Conservation (phyloP, 352 stramenopile species). For the Pythium vanterpoolii region DNA sequence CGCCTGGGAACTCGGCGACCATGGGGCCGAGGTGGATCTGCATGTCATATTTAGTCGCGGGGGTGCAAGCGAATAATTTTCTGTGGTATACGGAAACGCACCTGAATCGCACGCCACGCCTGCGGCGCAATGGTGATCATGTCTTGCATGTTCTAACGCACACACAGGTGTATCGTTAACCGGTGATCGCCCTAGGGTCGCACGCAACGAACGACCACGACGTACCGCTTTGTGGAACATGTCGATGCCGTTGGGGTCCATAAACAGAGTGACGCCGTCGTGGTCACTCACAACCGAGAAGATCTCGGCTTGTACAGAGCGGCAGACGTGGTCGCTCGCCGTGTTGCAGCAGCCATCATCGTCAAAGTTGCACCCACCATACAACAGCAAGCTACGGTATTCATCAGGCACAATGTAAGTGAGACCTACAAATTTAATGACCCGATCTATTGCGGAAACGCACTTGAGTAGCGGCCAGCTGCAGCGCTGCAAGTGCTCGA, state of each 20-base stretch:
- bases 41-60: not conserved
- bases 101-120: conserved; percentile 78
- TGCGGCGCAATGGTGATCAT: conserved; percentile 70
- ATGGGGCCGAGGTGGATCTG: conserved; percentile 85
- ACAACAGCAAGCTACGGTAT: conserved; percentile 61
- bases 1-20: conserved; percentile 80
- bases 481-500: conserved; percentile 60
- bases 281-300: conserved; percentile 81
- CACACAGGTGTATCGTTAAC: too few relatives aligned
- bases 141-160: conserved; percentile 62
- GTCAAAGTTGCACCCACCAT: conserved; percentile 78
- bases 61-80: not conserved
- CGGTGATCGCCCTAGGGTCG: too few relatives aligned
- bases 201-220: not conserved
- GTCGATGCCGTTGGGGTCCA: conserved; percentile 77
- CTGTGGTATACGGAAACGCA: conserved; percentile 8
- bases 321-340: conserved; percentile 56
- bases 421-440: too few relatives aligned
- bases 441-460: too few relatives aligned
- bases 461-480: conserved; percentile 86
- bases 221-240: conserved; percentile 76
- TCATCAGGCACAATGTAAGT: not conserved
- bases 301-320: conserved; percentile 75
- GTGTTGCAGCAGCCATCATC: conserved; percentile 59
- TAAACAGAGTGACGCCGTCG: conserved; percentile 77